These are phyloP conservation scores for Oxalis stricta DNA, from an alignment of 441 rosid species.

Conservation along the genomic window DNA sequence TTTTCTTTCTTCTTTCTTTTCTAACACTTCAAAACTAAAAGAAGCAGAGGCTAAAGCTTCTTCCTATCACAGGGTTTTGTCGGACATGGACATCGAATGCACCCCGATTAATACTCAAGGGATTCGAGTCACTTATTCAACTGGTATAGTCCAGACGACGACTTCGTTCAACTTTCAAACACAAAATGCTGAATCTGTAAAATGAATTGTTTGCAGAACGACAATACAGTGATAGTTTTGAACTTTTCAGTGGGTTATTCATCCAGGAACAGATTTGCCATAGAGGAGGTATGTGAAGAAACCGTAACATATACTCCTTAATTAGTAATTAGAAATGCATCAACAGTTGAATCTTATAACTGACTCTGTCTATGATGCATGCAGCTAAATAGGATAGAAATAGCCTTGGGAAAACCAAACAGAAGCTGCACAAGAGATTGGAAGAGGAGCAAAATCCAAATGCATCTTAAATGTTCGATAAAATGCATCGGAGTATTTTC, in stretches of 20 bases:
- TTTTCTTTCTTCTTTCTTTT: no score
- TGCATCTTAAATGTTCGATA: background rate
- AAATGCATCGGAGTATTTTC: no score
- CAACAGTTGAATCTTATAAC: background rate
- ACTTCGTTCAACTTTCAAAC: no score
- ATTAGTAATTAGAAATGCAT: background rate
- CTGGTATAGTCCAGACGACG: no score
- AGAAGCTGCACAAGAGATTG: slow-evolving; percentile 21
- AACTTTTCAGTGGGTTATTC: slow-evolving; percentile 38
- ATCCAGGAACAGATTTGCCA: slow-evolving; percentile 35
- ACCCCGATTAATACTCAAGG: slow-evolving; percentile 32
- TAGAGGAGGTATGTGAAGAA: slow-evolving; percentile 26
- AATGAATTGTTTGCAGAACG: slow-evolving; percentile 24
- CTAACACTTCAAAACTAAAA: background rate
- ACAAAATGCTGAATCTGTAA: background rate
- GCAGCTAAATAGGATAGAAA: slow-evolving; percentile 40
- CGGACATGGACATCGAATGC: slow-evolving; percentile 30
- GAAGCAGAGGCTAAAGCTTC: background rate
- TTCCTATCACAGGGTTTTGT: slow-evolving; percentile 17
- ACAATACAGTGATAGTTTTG: slow-evolving; percentile 28
- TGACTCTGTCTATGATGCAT: slow-evolving; percentile 24
- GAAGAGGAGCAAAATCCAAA: slow-evolving; percentile 12
- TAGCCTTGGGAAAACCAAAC: slow-evolving; percentile 27
- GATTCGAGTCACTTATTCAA: slow-evolving; percentile 29
- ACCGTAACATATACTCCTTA: background rate